Evolutionary conservation across 2,329 filamentous ascomycete species (phyloP).

Genomic region (Fusarium austroafricanum): DNA sequence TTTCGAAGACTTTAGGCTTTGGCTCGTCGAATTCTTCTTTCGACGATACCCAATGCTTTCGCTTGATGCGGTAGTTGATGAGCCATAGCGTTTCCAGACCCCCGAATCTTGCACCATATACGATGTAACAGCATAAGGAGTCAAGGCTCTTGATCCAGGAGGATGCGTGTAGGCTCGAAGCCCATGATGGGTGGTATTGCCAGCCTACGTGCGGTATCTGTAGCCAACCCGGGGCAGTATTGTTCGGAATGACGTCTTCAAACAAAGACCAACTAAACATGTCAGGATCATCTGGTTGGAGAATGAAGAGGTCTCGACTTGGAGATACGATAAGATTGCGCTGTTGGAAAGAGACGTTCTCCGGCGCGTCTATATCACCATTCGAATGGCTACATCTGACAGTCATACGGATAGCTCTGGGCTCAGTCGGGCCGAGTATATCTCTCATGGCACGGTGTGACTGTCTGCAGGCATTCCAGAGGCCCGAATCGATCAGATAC

Average conservation of each 20-base stretch:
- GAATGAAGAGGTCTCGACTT: not conserved
- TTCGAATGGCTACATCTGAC: not conserved
- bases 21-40: not conserved
- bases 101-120: conserved; percentile 2
- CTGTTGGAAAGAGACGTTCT: not conserved
- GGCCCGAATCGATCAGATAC: not conserved
- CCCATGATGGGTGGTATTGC: conserved; percentile 1
- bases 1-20: not conserved
- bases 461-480: conserved; percentile 3
- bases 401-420: not conserved
- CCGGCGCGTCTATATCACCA: not conserved
- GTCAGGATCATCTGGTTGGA: not conserved
- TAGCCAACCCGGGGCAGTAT: not conserved
- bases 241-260: not conserved
- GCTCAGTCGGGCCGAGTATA: not conserved
- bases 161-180: not conserved
- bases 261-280: not conserved
- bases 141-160: not conserved
- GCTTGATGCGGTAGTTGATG: not conserved
- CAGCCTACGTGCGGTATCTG: conserved; percentile 1
- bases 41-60: not conserved
- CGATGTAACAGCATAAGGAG: conserved; percentile 4
- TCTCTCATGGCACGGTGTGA: not conserved
- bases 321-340: not conserved
- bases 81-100: conserved; percentile 7